Evolutionary conservation across 1,284 basidiomycete species (phyloP), one percentile per base, ranked within the genome.

Genomic region (Fomitopsis betulina): DNA sequence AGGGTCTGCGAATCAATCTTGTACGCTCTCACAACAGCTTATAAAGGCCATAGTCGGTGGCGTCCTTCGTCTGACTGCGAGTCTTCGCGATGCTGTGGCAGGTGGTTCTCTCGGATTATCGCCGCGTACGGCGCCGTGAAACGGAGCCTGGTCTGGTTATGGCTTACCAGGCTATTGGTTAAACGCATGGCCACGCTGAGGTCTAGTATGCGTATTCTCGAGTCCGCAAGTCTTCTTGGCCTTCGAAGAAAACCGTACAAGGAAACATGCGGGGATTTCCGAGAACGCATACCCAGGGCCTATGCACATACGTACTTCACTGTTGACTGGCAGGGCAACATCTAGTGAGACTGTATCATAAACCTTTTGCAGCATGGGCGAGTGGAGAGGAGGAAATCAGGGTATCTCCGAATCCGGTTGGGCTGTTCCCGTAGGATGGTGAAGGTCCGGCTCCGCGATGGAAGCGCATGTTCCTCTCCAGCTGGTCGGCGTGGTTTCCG

Each of bases 51-150:
- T 12, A n/a, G 6, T 1, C 4, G 23, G 45, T n/a, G 15, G 23
- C 21, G 23, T 27, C 25, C 21, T 35, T 53, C 49, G 57, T 61
- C 58, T 57, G 59, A 56, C 52, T 47, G 32, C 21, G 19, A 27
- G 27, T 30, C 12, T 52, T 53, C 39, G 35, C 43, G 23, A 38
- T 35, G 42, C 45, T 23, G 23, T n/a, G n/a, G n/a, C 43, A 15
- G 27, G 45, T 27, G 49, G 19, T 21, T 21, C 33, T 51, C 47
- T 50, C 47, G 12, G 47, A 13, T 19, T 35, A 7, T 23, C 49
- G 32, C n/a, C 49, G 32, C n/a, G 49, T 13, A 13, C n/a, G 25
- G 5, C 10, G 15, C 15, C 49, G 49, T 51, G 49, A 33, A 32
- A 51, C 49, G 33, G 25, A 35, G 5, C 33, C 49, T 21, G 35